phyloP scores from a whole-genome alignment of 2,329 filamentous ascomycete genomes.

The Colletotrichum musicola region DNA sequence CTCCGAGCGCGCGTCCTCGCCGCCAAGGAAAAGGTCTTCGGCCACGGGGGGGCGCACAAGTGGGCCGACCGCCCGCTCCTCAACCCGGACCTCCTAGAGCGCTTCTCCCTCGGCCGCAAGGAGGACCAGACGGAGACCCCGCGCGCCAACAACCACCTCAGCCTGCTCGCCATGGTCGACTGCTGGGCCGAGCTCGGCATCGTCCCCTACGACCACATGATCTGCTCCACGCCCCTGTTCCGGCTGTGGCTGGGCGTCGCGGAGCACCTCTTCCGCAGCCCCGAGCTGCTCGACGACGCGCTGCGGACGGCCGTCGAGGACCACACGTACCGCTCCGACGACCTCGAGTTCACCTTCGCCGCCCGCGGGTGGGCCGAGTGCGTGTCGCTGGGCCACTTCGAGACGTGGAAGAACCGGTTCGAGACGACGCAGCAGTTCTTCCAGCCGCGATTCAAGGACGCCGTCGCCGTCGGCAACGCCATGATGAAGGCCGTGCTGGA shows the following conservation, averaged over 20 bases:
- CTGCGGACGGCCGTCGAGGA: constrained; percentile 90
- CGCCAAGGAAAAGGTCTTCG: constrained; percentile 78
- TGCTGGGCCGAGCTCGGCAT: constrained; percentile 96
- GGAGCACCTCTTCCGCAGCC: constrained; percentile 92
- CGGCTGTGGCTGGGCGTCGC: constrained; percentile 97
- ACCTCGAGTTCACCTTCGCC: constrained; percentile 97
- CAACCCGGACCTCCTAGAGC: constrained; percentile 86
- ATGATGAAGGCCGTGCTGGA: constrained; percentile 98
- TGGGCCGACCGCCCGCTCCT: constrained; percentile 77
- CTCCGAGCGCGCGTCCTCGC: constrained; percentile 77
- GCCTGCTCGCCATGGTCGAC: constrained; percentile 95
- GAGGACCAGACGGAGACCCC: constrained; percentile 64
- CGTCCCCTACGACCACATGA: constrained; percentile 99
- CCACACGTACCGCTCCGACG: constrained; percentile 92
- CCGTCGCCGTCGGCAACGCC: constrained; percentile 88
- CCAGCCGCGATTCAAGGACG: constrained; percentile 88
- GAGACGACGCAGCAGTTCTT: constrained; percentile 93
- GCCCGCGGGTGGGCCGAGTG: constrained; percentile 96
- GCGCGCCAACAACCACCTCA: constrained; percentile 94
- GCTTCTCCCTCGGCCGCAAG: constrained; percentile 82
- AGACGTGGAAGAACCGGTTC: constrained; percentile 92
- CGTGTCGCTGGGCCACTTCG: constrained; percentile 90
- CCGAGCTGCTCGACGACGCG: constrained; percentile 83
- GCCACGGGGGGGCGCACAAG: constrained; percentile 67
- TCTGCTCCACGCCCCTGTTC: constrained; percentile 97